Percentiles rank a stretch among this genome's conserved stretches.
Evolutionary conservation across 345 rosid genomes (phyloP).

Genomic region (Syzygium aqueum): DNA sequence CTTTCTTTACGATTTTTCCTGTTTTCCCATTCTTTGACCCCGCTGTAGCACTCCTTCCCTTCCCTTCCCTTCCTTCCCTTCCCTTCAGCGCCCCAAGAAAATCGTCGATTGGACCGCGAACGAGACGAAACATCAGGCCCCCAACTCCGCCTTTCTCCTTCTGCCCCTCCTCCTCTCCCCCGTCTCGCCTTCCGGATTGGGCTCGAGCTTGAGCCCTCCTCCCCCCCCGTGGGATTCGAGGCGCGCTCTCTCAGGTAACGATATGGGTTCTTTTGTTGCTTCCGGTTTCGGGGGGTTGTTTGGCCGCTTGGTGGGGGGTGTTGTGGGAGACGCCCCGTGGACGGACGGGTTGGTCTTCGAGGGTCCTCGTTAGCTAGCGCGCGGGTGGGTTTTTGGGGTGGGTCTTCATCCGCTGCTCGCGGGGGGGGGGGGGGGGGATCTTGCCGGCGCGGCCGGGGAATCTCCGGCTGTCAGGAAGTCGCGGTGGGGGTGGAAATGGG

Average conservation of each 20-base stretch:
- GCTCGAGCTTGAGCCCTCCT: background rate
- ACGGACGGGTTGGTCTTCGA: background rate
- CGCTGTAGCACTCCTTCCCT: background rate
- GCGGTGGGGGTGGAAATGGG: background rate
- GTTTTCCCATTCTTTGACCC: background rate
- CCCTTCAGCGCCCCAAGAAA: background rate
- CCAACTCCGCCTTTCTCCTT: background rate
- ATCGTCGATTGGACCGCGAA: background rate
- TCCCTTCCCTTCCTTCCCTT: background rate
- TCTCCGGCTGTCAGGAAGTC: background rate
- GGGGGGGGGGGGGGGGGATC: too few species aligned
- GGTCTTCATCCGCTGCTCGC: background rate
- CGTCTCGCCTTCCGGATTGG: background rate
- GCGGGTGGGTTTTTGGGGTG: too few species aligned
- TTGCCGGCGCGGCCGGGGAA: background rate
- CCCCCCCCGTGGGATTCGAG: background rate
- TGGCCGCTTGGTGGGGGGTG: background rate
- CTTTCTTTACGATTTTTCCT: background rate
- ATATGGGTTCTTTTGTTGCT: background rate
- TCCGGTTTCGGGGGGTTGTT: background rate
- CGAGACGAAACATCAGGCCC: background rate
- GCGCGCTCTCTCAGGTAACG: background rate
- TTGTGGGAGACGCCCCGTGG: background rate
- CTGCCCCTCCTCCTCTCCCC: background rate
- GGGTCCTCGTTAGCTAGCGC: too few species aligned